phyloP scores from a whole-genome alignment of 2,329 filamentous ascomycete genomes.

The Colletotrichum sublineola region DNA sequence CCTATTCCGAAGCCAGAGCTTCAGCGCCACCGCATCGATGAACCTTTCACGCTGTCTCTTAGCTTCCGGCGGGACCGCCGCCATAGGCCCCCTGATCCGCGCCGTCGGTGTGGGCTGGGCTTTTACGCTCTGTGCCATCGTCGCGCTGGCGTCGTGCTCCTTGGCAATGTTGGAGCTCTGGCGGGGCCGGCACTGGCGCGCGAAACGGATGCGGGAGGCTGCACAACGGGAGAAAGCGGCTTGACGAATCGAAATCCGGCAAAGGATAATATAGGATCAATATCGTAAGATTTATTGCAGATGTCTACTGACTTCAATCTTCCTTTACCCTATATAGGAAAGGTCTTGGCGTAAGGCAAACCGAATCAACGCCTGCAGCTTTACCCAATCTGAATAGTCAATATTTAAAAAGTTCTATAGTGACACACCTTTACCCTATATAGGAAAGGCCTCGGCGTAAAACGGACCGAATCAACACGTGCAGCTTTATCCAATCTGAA shows the following conservation, averaged over 20 bases:
- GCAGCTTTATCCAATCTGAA: no score
- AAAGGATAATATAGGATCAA: no score
- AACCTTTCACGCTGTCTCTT: constrained; percentile 7
- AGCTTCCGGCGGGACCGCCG: constrained; percentile 2
- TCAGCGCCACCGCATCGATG: not conserved
- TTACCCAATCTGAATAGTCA: no score
- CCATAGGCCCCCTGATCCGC: constrained; percentile 1
- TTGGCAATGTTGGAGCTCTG: not conserved
- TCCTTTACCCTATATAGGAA: no score
- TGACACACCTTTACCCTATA: no score
- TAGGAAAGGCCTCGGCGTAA: no score
- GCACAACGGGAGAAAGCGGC: not conserved
- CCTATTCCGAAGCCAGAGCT: constrained; percentile 8
- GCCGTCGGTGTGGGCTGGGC: constrained; percentile 9
- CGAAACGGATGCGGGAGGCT: not conserved
- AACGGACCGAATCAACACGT: no score
- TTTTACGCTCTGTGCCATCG: not conserved
- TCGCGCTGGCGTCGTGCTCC: not conserved
- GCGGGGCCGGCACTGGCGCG: constrained; percentile 11
- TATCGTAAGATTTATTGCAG: no score
- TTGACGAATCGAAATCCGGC: not conserved
- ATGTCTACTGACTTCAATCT: no score
- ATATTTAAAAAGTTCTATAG: no score
- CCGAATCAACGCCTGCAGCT: no score
- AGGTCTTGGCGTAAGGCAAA: no score